phyloP scores from a whole-genome alignment of 345 rosid species.

The Populus tremula region DNA sequence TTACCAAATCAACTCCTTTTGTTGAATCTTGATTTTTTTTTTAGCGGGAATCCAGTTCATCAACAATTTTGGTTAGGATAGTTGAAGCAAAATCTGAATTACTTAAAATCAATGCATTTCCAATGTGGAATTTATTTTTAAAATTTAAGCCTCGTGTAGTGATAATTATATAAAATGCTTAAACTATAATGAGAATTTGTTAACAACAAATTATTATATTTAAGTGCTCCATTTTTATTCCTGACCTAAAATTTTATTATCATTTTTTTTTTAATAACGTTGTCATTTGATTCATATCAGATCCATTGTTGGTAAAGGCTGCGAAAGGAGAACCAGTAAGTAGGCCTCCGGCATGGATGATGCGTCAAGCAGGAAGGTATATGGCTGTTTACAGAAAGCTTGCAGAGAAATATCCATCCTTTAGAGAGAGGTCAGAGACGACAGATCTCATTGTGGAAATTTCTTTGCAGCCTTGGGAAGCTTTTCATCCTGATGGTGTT shows the following conservation, averaged over 20 bases:
- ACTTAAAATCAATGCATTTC: not conserved
- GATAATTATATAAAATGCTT: not conserved
- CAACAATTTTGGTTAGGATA: not conserved
- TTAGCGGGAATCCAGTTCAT: not conserved
- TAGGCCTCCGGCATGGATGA: constrained; percentile 99
- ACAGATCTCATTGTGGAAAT: constrained; percentile 90
- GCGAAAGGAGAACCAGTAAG: constrained; percentile 73
- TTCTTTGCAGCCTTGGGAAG: constrained; percentile 95
- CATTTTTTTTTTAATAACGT: no score
- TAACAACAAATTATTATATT: not conserved
- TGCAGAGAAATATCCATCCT: constrained; percentile 87
- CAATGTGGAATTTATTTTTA: not conserved
- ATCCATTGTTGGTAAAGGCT: constrained; percentile 85
- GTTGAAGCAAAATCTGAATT: not conserved
- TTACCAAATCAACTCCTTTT: not conserved
- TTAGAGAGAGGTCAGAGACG: constrained; percentile 91
- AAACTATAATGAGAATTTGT: not conserved
- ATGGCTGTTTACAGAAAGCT: constrained; percentile 96
- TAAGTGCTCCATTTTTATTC: not conserved
- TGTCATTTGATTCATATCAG: constrained; percentile 31
- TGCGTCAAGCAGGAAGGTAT: constrained; percentile 98
- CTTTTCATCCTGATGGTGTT: constrained; percentile 86
- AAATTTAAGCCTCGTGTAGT: not conserved
- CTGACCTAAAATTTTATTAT: not conserved
- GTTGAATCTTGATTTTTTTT: not conserved